Percentiles rank a stretch among this genome's conserved stretches.
These are phyloP conservation scores for Cladophialophora exuberans DNA, from an alignment of 2,329 filamentous ascomycete species.

Conservation along the genomic window DNA sequence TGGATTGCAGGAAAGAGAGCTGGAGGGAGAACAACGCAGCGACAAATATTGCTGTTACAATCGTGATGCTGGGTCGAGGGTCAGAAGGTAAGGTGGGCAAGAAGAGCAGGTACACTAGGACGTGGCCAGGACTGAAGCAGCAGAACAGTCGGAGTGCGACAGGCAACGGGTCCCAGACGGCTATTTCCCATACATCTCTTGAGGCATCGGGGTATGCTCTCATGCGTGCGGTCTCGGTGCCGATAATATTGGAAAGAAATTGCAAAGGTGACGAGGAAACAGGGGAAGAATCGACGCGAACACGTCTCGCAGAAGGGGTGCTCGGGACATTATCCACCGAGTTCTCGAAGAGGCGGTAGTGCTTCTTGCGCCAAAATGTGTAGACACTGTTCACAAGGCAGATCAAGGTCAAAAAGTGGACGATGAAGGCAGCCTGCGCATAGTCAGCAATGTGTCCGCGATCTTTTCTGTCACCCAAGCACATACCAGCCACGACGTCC, in stretches of 20 bases:
- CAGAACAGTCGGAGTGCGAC: conserved; percentile 82
- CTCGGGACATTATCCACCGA: conserved; percentile 74
- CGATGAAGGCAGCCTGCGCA: conserved; percentile 66
- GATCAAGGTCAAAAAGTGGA: conserved; percentile 68
- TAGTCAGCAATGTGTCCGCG: conserved; percentile 17
- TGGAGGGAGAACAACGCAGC: conserved; percentile 75
- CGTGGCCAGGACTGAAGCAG: conserved; percentile 89
- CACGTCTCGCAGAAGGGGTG: conserved; percentile 85
- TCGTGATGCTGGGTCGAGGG: conserved; percentile 79
- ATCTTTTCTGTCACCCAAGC: conserved; percentile 1
- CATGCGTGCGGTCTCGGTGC: conserved; percentile 72
- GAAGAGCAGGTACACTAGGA: conserved; percentile 87
- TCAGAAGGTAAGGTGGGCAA: conserved; percentile 77
- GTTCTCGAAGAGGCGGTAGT: conserved; percentile 89
- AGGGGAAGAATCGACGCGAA: conserved; percentile 84
- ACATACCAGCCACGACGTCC: conserved; percentile 68
- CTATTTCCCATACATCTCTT: conserved; percentile 91
- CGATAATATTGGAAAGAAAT: conserved; percentile 70
- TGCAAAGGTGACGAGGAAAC: conserved; percentile 76
- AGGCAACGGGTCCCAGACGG: conserved; percentile 90
- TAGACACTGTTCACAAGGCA: conserved; percentile 79
- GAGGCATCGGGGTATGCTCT: conserved; percentile 80
- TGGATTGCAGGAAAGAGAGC: conserved; percentile 71
- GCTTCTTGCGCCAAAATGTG: conserved; percentile 77
- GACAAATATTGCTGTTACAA: conserved; percentile 80